Percentiles rank a stretch among this genome's conserved stretches.
phyloP scores from a whole-genome alignment of 1,284 basidiomycete genomes.

The Cutaneotrichosporon spelunceum region DNA sequence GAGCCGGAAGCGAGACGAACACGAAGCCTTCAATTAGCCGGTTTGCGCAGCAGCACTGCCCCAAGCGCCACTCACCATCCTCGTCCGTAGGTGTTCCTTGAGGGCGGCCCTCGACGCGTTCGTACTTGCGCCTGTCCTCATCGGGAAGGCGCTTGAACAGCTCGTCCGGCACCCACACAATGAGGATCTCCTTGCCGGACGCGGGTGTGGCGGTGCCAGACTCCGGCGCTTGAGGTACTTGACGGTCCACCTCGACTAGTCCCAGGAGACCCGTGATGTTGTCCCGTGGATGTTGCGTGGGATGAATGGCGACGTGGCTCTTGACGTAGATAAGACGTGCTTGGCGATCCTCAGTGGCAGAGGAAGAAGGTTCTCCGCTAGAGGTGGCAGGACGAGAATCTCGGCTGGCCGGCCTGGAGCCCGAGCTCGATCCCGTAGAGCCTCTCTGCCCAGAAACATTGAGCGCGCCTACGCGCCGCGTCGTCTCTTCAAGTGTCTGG shows the following conservation, averaged over 20 bases:
- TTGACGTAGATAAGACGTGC: constrained; percentile 72
- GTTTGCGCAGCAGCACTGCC: constrained; percentile 4
- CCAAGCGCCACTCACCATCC: constrained; percentile 38
- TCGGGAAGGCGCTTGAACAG: constrained; percentile 45
- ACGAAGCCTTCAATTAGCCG: constrained; percentile 39
- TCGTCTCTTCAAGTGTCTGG: neutral
- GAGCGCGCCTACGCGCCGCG: neutral
- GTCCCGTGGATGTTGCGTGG: constrained; percentile 83
- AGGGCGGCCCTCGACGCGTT: constrained; percentile 32
- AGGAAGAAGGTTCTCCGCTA: neutral
- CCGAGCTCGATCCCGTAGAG: neutral
- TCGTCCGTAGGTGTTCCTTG: constrained; percentile 27
- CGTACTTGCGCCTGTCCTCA: constrained; percentile 41
- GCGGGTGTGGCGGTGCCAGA: constrained; percentile 1
- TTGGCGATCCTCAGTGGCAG: constrained; percentile 24
- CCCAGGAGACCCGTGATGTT: constrained; percentile 90
- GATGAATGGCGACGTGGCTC: constrained; percentile 89
- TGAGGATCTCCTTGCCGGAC: constrained; percentile 33
- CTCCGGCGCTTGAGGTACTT: constrained; percentile 16
- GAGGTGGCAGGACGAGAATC: neutral
- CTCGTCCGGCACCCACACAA: constrained; percentile 50
- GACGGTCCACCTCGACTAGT: constrained; percentile 63
- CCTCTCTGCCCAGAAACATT: neutral
- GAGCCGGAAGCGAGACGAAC: constrained; percentile 46
- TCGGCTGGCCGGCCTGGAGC: neutral